Evolutionary conservation across 306 rosid genomes (phyloP), one percentile per base, ranked within the genome.

Genomic region (Cotoneaster glaucophyllus): DNA sequence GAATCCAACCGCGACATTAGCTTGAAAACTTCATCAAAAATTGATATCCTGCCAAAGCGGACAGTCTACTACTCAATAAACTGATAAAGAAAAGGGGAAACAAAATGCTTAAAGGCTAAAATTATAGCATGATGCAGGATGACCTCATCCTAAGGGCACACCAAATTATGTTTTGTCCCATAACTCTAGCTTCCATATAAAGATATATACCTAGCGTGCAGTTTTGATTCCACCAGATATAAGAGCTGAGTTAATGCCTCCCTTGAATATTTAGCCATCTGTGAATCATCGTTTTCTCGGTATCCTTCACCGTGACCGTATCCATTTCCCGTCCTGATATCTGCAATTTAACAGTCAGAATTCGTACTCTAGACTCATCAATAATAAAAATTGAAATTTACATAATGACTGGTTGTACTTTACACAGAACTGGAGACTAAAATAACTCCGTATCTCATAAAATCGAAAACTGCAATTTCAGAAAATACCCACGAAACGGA

Each of bases 161-260:
- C 59, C 58, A 74, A 5, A 5, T 59, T 11, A 26, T 43, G 34
- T 24, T 25, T 3, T 26, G 44, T 25, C 7, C 4, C 57, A 6
- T 21, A 62, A 61, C 44, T 61, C 52, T 28, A 45, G 64, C 48
- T 71, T 25, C 44, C 15, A 28, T 3, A 22, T 19, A 69, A 65
- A 73, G 74, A 80, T 77, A 59, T 45, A 71, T 64, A 90, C 97
- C 97, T 89, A 66, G 82, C 31, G 9, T 76, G 82, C 73, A 92
- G 74, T 81, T 87, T 86, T 10, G 86, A 89, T 58, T 86, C 88
- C 65, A 85, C 90, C 80, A 84, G 68, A 63, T 83, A 84, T 13
- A 85, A 85, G 79, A 96, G 93, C 78, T 83, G 93, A 18, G 81
- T 73, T 77, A 92, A 74, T 70, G 91, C 89, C 69, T 92, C 92